Evolutionary conservation across 768 basidiomycete species (phyloP), one percentile per base, ranked within the genome.

Genomic region (Cubamyces sp.): DNA sequence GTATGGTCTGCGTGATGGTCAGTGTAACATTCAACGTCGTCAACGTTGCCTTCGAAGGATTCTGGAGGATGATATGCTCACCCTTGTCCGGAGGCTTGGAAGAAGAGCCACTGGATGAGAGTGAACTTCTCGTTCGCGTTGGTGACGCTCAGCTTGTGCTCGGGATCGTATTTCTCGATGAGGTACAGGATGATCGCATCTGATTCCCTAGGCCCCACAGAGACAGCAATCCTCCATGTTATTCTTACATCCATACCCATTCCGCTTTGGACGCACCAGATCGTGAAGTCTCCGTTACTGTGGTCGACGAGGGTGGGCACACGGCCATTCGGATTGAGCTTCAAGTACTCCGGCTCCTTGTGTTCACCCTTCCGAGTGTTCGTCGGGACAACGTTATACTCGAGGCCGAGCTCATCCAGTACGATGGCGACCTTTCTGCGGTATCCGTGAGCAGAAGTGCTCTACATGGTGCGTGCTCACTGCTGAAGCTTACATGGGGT

Each of bases 151-250:
- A 71, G 46, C 69, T 76, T 77, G 71, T 73, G 66, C 23, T 79
- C 77, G n/a, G 57, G 66, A 68, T 83, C 82, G 66, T 80, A 82
- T 51, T 73, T 70, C 62, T 79, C 76, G n/a, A 69, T 70, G 41
- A 82, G 69, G 69, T 79, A 81, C 9, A 77, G 61, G 46, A 80
- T 58, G 63, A 81, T 79, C 51, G 79, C 79, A 49, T 73, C 74
- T 19, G 72, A 69, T 63, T 76, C 76, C 66, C 68, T 69, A 15
- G 3, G 18, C 18, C 5, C 11, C 41, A 50, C 15, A 18, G 28
- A 3, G 28, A 30, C 28, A 30, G 3, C 8, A 8, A 8, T 3
- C 9, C 30, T 14, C 59, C 18, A 18, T 7, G 23, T 11, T 30
- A 30, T 3, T 30, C 28, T 3, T 28, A 18, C 14, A 30, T 8